Evolutionary conservation across 306 rosid genomes (phyloP), one percentile per base, ranked within the genome.

Genomic region (Castanopsis chinensis): DNA sequence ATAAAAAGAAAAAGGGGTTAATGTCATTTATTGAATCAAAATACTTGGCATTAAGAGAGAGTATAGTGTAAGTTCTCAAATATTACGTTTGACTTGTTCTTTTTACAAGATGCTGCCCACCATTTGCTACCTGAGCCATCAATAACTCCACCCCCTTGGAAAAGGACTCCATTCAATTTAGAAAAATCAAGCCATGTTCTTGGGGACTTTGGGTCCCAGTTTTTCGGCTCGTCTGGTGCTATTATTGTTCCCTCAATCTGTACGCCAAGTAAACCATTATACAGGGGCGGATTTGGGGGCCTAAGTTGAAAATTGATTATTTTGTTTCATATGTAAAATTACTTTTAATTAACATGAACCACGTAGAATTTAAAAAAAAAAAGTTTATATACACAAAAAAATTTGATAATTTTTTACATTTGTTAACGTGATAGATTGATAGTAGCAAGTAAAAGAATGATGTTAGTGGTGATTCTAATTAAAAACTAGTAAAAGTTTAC

Each of bases 31-130:
- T 35, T 25, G 15, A 51, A 79, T 14, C 52, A 4, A 78, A 78
- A 69, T 64, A 77, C 37, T 59, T 73, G 72, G 55, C 41, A 65
- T 32, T 64, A 63, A 65, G 43, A 53, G 55, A 63, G 80, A 64
- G 21, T 5, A 11, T 5, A 52, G 81, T 43, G 45, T 45, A 79
- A 61, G 56, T 65, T 60, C 57, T 37, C 57, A 69, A 76, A 33
- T 37, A 4, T 78, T 91, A 96, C 99, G 80, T 90, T 96, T 59
- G 97, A 55, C 84, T 88, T 96, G 89, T 96, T 91, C 86, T 84
- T 96, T 83, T 96, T 96, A 87, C 99, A 96, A 71, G 99, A 96
- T 79, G 97, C 89, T 41, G 94, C 96, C 99, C 99, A 96, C 99
- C 99, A 96, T 90, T 96, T 96, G 75, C 90, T 91, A 12, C 99